Conservation (phyloP, 257 asterid genomes). For the Solanum neorickii region DNA sequence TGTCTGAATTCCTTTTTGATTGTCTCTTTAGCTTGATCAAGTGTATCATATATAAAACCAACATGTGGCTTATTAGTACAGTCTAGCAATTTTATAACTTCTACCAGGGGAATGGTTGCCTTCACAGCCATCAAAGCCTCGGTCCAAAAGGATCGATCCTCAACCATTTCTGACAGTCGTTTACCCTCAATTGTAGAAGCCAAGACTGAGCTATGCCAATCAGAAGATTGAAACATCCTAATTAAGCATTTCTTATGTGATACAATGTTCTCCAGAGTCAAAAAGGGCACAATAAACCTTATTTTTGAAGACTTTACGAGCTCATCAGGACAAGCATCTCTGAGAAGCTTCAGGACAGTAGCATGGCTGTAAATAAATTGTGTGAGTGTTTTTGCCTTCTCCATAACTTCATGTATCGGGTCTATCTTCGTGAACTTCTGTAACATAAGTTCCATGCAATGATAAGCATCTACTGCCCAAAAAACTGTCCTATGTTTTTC, state of each 20-base stretch:
- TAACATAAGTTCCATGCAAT: slow-evolving; percentile 52
- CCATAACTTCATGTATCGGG: slow-evolving; percentile 16
- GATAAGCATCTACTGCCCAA: slow-evolving; percentile 51
- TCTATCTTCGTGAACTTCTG: slow-evolving; percentile 22
- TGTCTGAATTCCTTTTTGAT: slow-evolving; percentile 27
- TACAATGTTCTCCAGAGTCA: slow-evolving; percentile 45
- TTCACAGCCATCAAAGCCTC: slow-evolving; percentile 21
- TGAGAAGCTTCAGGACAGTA: slow-evolving; percentile 8
- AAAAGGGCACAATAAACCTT: slow-evolving; percentile 19
- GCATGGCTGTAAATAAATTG: slow-evolving; percentile 22
- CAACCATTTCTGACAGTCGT: slow-evolving; percentile 25
- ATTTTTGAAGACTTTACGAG: slow-evolving; percentile 19
- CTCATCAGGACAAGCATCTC: slow-evolving; percentile 6
- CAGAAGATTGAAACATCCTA: slow-evolving; percentile 18
- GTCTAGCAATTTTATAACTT: slow-evolving; percentile 23
- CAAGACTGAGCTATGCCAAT: slow-evolving; percentile 1
- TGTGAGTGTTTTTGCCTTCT: slow-evolving; percentile 32
- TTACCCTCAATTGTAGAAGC: slow-evolving; percentile 19
- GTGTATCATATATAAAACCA: slow-evolving; percentile 38
- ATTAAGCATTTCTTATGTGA: slow-evolving; percentile 11
- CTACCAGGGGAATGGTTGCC: slow-evolving; percentile 44
- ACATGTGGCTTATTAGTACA: slow-evolving; percentile 11
- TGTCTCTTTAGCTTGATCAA: slow-evolving; percentile 55
- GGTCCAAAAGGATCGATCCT: slow-evolving; percentile 31
- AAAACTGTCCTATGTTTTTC: slow-evolving; percentile 25